Percentiles rank a stretch among this genome's conserved stretches.
Evolutionary conservation across 2,329 filamentous ascomycete species (phyloP).

Genomic region (Zelopaecilomyces penicillatus): DNA sequence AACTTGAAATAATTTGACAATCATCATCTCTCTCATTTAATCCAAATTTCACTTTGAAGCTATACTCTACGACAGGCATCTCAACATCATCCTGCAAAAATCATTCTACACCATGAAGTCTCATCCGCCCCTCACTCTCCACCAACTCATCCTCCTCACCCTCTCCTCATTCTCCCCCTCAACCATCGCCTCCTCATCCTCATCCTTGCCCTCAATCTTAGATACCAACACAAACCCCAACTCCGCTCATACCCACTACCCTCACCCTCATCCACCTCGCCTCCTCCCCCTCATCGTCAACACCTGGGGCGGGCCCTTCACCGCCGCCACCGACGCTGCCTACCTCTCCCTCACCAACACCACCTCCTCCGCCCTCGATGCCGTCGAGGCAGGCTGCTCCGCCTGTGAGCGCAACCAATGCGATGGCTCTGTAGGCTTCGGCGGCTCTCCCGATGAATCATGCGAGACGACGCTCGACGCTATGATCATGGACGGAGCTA

Average conservation of each 20-base stretch:
- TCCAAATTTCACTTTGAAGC: too few species aligned
- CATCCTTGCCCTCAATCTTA: neutral
- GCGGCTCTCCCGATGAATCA: conserved; percentile 45
- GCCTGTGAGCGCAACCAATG: conserved; percentile 45
- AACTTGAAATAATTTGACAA: too few species aligned
- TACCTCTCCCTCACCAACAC: conserved; percentile 27
- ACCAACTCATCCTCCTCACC: conserved; percentile 10
- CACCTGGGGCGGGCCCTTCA: conserved; percentile 47
- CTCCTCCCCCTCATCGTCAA: conserved; percentile 42
- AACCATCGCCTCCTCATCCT: neutral
- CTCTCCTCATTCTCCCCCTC: conserved; percentile 2
- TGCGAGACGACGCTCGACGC: conserved; percentile 52
- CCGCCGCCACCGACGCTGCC: conserved; percentile 42
- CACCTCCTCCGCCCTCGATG: conserved; percentile 36
- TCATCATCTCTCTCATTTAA: too few species aligned
- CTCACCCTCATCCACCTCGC: neutral
- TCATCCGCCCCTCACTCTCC: conserved; percentile 1
- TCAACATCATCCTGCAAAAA: too few species aligned
- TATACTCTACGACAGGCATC: too few species aligned
- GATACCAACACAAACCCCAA: conserved; percentile 7
- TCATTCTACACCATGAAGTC: conserved; percentile 7
- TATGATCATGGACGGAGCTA: conserved; percentile 48
- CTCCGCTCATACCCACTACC: conserved; percentile 7
- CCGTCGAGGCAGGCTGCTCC: conserved; percentile 42
- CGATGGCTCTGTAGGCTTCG: conserved; percentile 46